These are phyloP conservation scores for Penicillium glabrum DNA, from an alignment of 2,329 filamentous ascomycete species.

Conservation along the genomic window DNA sequence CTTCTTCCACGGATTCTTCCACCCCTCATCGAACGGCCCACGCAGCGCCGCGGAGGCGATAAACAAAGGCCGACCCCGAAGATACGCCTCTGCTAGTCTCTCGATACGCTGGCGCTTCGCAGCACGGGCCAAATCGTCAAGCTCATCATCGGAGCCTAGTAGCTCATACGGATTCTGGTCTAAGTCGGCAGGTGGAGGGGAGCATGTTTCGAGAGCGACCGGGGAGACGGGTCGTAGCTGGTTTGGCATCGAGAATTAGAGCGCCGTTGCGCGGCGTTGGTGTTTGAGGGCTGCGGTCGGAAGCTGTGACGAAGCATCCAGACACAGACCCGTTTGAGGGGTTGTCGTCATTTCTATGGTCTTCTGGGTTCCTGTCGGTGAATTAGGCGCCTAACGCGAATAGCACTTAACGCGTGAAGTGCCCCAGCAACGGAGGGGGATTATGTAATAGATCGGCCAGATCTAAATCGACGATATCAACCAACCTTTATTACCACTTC, in stretches of 20 bases:
- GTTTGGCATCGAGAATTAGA: slow-evolving; percentile 30
- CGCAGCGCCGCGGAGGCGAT: slow-evolving; percentile 47
- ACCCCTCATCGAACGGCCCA: slow-evolving; percentile 46
- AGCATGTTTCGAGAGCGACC: slow-evolving; percentile 36
- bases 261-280: background rate
- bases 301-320: slow-evolving; percentile 21
- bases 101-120: slow-evolving; percentile 46
- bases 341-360: slow-evolving; percentile 15
- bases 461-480: background rate
- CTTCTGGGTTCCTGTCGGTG: background rate
- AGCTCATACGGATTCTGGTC: slow-evolving; percentile 24
- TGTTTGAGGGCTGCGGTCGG: slow-evolving; percentile 15
- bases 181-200: slow-evolving; percentile 23
- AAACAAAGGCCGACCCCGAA: slow-evolving; percentile 44
- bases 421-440: slow-evolving; percentile 14
- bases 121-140: slow-evolving; percentile 30
- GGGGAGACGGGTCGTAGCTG: slow-evolving; percentile 33
- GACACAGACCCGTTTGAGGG: background rate
- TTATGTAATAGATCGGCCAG: slow-evolving; percentile 6
- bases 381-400: slow-evolving; percentile 15
- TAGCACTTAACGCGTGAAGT: slow-evolving; percentile 20
- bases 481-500: background rate
- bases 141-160: slow-evolving; percentile 41
- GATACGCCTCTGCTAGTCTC: slow-evolving; percentile 41
- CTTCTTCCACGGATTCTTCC: slow-evolving; percentile 49